Percentiles rank a stretch among this genome's conserved stretches.
These are phyloP conservation scores for Colletotrichum truncatum DNA, from an alignment of 2,329 filamentous ascomycete genomes.

Conservation along the genomic window DNA sequence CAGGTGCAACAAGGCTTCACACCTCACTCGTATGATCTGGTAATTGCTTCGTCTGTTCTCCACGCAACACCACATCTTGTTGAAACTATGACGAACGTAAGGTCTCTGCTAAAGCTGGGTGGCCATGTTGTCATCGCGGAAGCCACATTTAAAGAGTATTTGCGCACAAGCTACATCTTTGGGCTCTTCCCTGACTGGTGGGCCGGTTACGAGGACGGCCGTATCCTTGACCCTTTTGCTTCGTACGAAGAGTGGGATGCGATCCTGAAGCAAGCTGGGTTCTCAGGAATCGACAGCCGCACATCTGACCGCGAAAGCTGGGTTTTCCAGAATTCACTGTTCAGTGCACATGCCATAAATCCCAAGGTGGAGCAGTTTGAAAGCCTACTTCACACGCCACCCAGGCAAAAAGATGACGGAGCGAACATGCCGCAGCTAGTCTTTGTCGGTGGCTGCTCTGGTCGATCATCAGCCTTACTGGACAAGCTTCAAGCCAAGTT, in stretches of 20 bases:
- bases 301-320: background rate
- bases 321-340: constrained; percentile 10
- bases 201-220: constrained; percentile 35
- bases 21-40: constrained; percentile 36
- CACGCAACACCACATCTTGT: constrained; percentile 38
- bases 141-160: background rate
- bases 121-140: constrained; percentile 34
- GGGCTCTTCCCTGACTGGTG: constrained; percentile 42
- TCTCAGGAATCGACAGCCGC: constrained; percentile 23
- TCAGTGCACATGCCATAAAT: background rate
- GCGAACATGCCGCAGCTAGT: background rate
- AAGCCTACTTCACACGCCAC: background rate
- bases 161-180: constrained; percentile 31
- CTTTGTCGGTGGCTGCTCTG: background rate
- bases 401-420: background rate
- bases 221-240: constrained; percentile 34
- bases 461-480: background rate
- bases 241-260: constrained; percentile 36
- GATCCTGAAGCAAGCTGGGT: constrained; percentile 37
- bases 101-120: constrained; percentile 39
- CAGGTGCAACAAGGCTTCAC: constrained; percentile 38
- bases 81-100: constrained; percentile 34
- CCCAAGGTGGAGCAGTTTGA: background rate
- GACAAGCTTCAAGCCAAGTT: background rate
- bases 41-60: constrained; percentile 40